phyloP scores from a whole-genome alignment of 768 basidiomycete genomes.

The Tricholoma furcatifolium region DNA sequence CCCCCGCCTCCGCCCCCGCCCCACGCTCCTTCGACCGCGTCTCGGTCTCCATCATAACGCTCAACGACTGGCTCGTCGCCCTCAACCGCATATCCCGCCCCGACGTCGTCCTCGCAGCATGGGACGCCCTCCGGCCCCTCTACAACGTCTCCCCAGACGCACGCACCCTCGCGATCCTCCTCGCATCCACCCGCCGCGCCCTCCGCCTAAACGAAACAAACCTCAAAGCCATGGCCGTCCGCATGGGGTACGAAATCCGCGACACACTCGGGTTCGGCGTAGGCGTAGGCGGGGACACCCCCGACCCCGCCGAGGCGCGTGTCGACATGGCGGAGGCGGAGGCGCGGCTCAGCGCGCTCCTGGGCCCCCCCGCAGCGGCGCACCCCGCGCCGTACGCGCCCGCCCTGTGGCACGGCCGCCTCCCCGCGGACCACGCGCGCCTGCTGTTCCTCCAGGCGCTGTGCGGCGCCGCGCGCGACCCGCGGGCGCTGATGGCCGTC shows the following conservation, averaged over 20 bases:
- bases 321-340: background rate
- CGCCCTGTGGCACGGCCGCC: slow-evolving; percentile 19
- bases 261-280: too few species aligned
- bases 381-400: slow-evolving; percentile 16
- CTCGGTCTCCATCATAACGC: slow-evolving; percentile 13
- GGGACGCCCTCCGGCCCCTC: slow-evolving; percentile 61
- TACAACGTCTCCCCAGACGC: slow-evolving; percentile 59
- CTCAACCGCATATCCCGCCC: slow-evolving; percentile 55
- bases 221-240: slow-evolving; percentile 47
- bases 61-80: slow-evolving; percentile 45
- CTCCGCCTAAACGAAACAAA: slow-evolving; percentile 47
- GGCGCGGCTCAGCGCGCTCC: background rate
- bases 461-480: slow-evolving; percentile 45
- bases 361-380: background rate
- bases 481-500: slow-evolving; percentile 25
- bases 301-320: background rate
- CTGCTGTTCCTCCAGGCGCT: slow-evolving; percentile 53
- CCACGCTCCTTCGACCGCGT: slow-evolving; percentile 1
- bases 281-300: background rate
- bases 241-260: slow-evolving; percentile 24
- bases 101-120: slow-evolving; percentile 62
- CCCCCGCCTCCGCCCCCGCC: background rate
- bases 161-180: slow-evolving; percentile 55
- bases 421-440: slow-evolving; percentile 17
- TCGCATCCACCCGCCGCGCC: slow-evolving; percentile 58